Evolutionary conservation across 352 stramenopile genomes (phyloP).

Genomic region (Globisporangium echinulatum): DNA sequence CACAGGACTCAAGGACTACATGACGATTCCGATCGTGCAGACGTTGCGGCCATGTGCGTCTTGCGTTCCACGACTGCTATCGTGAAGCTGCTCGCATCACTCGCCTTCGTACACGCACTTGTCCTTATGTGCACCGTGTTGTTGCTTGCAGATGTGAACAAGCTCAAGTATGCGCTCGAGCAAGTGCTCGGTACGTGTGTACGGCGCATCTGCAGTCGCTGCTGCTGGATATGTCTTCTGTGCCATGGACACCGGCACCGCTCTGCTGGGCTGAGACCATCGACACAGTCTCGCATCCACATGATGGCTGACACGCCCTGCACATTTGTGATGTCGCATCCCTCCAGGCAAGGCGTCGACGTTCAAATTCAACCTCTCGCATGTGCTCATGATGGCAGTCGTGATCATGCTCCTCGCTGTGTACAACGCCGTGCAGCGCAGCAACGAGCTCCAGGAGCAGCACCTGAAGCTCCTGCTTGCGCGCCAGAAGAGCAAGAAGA

Average conservation of each 20-base stretch:
- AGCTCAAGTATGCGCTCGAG: constrained; percentile 64
- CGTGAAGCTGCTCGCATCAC: too few relatives aligned
- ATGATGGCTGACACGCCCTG: too few relatives aligned
- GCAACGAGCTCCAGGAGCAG: constrained; percentile 69
- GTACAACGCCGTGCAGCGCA: constrained; percentile 68
- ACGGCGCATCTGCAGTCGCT: background rate
- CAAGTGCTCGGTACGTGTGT: constrained; percentile 40
- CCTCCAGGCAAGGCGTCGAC: constrained; percentile 46
- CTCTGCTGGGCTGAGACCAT: too few relatives aligned
- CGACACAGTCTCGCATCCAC: background rate
- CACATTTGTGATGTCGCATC: too few relatives aligned
- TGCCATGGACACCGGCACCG: too few relatives aligned
- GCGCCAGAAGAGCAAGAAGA: constrained; percentile 43
- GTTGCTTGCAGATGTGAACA: constrained; percentile 39
- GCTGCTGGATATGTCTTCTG: background rate
- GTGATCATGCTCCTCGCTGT: constrained; percentile 73
- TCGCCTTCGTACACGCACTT: too few relatives aligned
- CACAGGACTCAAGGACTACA: constrained; percentile 57
- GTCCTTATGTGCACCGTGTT: too few relatives aligned
- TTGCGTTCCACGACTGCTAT: background rate
- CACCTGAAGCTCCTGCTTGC: constrained; percentile 39
- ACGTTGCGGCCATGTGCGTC: constrained; percentile 43
- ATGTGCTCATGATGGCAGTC: constrained; percentile 76
- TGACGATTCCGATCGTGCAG: constrained; percentile 60
- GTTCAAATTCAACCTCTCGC: constrained; percentile 78